Percentiles rank a stretch among this genome's conserved stretches.
Conservation (phyloP, 2,329 filamentous ascomycete genomes). For the Plectosphaerella sp. region DNA sequence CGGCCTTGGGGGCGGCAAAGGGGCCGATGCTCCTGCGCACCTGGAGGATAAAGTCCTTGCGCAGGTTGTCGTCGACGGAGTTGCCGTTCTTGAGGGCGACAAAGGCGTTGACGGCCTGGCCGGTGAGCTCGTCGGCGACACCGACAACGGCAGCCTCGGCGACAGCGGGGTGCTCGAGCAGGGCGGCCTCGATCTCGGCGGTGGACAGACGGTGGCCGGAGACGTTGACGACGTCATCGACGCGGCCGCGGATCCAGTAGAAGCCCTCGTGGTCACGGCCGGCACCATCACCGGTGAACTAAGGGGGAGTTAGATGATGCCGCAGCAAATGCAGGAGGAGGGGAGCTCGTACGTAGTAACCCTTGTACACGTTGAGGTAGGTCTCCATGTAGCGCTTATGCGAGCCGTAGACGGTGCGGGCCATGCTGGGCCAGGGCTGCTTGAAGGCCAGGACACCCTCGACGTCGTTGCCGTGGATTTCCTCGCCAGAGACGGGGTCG, state of each 20-base stretch:
- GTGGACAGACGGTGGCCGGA: slow-evolving; percentile 94
- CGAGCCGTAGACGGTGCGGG: slow-evolving; percentile 93
- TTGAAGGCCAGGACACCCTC: slow-evolving; percentile 97
- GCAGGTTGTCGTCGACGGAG: slow-evolving; percentile 71
- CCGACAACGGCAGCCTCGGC: slow-evolving; percentile 96
- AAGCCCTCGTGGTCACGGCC: slow-evolving; percentile 96
- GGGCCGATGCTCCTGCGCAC: slow-evolving; percentile 97
- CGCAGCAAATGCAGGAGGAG: not conserved
- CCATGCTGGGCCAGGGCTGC: slow-evolving; percentile 98
- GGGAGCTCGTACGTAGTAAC: slow-evolving; percentile 75
- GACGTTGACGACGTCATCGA: slow-evolving; percentile 98
- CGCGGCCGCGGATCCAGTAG: slow-evolving; percentile 98
- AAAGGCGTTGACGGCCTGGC: slow-evolving; percentile 96
- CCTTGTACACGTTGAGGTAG: slow-evolving; percentile 95
- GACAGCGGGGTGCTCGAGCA: slow-evolving; percentile 85
- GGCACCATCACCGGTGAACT: slow-evolving; percentile 92
- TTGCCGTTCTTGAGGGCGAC: slow-evolving; percentile 85
- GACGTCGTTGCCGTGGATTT: slow-evolving; percentile 92
- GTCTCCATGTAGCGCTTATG: slow-evolving; percentile 99
- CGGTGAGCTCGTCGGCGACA: slow-evolving; percentile 87
- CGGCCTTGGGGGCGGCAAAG: slow-evolving; percentile 91
- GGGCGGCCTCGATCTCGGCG: slow-evolving; percentile 94
- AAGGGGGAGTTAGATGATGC: slow-evolving; percentile 6
- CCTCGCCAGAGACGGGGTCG: slow-evolving; percentile 89
- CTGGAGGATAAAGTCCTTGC: slow-evolving; percentile 91